Conservation (phyloP, 2,329 filamentous ascomycete genomes). For the Gremmenia infestans region DNA sequence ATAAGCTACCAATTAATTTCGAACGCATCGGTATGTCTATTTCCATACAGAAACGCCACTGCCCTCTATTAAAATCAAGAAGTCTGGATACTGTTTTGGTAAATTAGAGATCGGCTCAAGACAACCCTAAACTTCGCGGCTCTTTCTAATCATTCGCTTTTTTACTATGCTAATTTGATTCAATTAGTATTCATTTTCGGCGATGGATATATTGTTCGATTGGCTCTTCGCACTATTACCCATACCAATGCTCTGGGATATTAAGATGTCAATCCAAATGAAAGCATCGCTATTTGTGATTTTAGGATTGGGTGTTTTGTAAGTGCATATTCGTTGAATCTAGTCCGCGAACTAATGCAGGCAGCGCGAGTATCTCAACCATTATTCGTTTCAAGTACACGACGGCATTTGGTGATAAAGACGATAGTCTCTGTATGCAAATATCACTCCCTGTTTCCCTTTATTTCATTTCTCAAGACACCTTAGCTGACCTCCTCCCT, state of each 20-base stretch:
- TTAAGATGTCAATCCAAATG: constrained; percentile 35
- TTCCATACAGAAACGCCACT: too few species aligned
- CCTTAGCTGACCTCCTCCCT: too few species aligned
- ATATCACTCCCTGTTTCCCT: too few species aligned
- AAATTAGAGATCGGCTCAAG: too few species aligned
- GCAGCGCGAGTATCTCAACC: not conserved
- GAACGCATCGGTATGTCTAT: not conserved
- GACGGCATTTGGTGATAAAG: not conserved
- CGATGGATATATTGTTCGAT: constrained; percentile 42
- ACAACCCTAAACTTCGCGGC: too few species aligned
- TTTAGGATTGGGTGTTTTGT: constrained; percentile 19
- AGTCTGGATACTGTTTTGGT: too few species aligned
- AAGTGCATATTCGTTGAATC: not conserved
- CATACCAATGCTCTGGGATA: constrained; percentile 36
- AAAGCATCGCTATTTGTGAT: constrained; percentile 33
- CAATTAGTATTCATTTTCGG: constrained; percentile 35
- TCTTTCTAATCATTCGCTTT: too few species aligned
- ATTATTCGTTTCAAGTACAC: not conserved
- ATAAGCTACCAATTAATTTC: constrained; percentile 3
- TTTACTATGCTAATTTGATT: too few species aligned
- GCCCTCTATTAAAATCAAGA: too few species aligned
- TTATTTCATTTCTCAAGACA: too few species aligned
- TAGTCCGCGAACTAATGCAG: not conserved
- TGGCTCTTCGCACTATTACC: constrained; percentile 41
- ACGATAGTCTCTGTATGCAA: constrained; percentile 32